Evolutionary conservation across 192 early-diverging fungal genomes (phyloP).

Genomic region (Diversispora eburnea): DNA sequence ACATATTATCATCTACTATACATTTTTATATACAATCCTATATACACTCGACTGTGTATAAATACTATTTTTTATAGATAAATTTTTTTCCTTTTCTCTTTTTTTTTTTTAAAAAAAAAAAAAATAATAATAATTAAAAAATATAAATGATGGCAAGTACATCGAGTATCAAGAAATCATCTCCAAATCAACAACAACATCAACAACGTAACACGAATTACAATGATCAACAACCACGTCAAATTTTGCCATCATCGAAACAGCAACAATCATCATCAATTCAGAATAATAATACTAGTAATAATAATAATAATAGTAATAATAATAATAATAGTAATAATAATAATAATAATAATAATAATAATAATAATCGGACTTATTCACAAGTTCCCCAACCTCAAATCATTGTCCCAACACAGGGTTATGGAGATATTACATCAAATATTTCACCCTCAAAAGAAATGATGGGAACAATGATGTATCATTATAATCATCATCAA

Average conservation of each 20-base stretch:
- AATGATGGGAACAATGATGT: neutral
- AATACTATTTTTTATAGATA: neutral
- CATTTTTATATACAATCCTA: neutral
- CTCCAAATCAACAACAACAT: neutral
- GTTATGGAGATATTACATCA: neutral
- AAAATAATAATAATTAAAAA: neutral
- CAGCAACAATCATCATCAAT: no score
- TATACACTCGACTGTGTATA: neutral
- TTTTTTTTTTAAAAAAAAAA: neutral
- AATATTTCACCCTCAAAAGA: slow-evolving; percentile 1
- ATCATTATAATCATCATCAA: neutral
- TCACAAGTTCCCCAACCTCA: slow-evolving; percentile 11
- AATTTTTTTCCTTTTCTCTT: neutral
- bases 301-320: no score
- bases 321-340: no score
- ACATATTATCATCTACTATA: neutral
- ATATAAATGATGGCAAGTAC: slow-evolving; percentile 18
- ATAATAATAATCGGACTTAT: neutral
- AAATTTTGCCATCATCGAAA: slow-evolving; percentile 13
- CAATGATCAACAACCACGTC: neutral
- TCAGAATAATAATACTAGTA: neutral
- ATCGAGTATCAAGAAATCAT: slow-evolving; percentile 14
- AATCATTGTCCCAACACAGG: slow-evolving; percentile 18
- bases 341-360: no score
- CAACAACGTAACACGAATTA: neutral